Evolutionary conservation across 768 basidiomycete genomes (phyloP).

Genomic region (Termitomyces sp.): DNA sequence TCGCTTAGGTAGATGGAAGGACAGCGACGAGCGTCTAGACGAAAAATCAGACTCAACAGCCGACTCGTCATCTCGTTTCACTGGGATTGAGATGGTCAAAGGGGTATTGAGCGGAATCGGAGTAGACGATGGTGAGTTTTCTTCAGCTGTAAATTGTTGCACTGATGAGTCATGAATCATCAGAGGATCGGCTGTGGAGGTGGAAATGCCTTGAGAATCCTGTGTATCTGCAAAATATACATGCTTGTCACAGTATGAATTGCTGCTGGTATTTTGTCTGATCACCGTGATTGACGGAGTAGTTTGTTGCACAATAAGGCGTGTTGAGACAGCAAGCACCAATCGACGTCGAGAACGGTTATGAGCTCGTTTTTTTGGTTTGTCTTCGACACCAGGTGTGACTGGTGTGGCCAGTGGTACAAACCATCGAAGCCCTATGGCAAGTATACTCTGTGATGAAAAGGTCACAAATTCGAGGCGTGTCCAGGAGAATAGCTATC

Average conservation of each 20-base stretch:
- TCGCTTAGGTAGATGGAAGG: slow-evolving; percentile 16
- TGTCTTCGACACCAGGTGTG: not conserved
- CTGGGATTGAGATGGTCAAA: not conserved
- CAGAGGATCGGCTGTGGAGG: not conserved
- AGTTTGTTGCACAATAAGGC: not conserved
- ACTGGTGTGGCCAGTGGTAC: slow-evolving; percentile 21
- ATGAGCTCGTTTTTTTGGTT: not conserved
- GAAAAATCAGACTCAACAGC: slow-evolving; percentile 19
- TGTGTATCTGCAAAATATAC: slow-evolving; percentile 16
- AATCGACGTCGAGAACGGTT: slow-evolving; percentile 13
- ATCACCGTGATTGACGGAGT: not conserved
- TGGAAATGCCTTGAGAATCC: not conserved
- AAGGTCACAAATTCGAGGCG: slow-evolving; percentile 1
- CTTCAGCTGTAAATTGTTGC: not conserved
- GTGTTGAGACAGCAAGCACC: slow-evolving; percentile 12
- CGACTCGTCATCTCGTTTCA: slow-evolving; percentile 16
- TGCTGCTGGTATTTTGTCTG: not conserved
- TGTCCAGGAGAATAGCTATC: not conserved
- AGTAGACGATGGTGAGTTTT: not conserved
- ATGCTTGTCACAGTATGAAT: slow-evolving; percentile 5
- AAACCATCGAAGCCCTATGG: slow-evolving; percentile 42
- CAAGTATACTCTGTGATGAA: slow-evolving; percentile 37
- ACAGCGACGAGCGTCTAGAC: slow-evolving; percentile 19
- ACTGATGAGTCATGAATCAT: not conserved
- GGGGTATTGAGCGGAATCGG: not conserved